Base-by-base conservation (phyloP, 257 asterid species). In the Solanum ossicruentum region DNA sequence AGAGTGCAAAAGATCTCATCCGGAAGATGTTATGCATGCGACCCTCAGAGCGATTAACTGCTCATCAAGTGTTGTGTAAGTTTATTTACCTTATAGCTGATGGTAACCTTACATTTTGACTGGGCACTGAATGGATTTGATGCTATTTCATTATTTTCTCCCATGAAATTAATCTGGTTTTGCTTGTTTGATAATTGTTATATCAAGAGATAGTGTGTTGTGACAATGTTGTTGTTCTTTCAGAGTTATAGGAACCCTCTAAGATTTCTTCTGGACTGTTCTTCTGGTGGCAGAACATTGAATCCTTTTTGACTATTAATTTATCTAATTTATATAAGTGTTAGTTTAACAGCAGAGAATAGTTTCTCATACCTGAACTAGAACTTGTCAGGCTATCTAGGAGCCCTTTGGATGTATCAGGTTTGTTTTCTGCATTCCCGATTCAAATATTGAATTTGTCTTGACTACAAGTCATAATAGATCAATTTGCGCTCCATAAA, bases 41-140 rank as follows among this genome's bases (percentile, higher is more conserved):
- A 43, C 97, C 98, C 81, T 90, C 98, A 5, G 96, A 93, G 10
- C 91, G 98, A 32, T 85, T 93, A 85, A 90, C 97, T 80, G 98
- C 98, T 87, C 98, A 93, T 90, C 91, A 93, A 93, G 98, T 95
- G 87, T 85, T 93, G 87, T 93, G 98, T 93, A 90, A 84, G 97
- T 87, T 88, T 84, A 10, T 88, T 88, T 84, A 16, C 85, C 73
- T 52, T 60, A 51, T 26, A 45, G 43, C 39, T 67, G 28, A 9
- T 87, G 43, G n/a, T 63, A 5, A 43, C 54, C 78, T 70, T 39
- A 70, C 28, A 70, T 70, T 32, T 70, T 70, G 49, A 39, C 78
- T 70, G 26, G 51, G 39, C 17, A 17, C 77, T 69, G 51, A 69
- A 69, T 69, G 51, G 51, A 39, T 36, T 57, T 57, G 65, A 57